Evolutionary conservation across 2,329 filamentous ascomycete genomes (phyloP).

Genomic region (Trichoderma simmonsii): DNA sequence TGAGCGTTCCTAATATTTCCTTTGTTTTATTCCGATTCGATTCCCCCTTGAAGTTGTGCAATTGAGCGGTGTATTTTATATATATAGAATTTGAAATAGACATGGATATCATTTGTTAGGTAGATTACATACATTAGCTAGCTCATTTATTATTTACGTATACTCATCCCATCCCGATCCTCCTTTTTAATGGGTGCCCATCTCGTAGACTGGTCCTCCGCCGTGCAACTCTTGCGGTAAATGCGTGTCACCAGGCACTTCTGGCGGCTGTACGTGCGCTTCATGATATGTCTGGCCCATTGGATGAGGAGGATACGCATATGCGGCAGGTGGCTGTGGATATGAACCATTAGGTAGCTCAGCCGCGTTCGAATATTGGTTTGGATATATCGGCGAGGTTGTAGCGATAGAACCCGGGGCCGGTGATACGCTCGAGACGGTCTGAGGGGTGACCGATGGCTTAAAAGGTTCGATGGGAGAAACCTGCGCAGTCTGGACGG

Average conservation of each 20-base stretch:
- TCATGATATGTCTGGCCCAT: slow-evolving; percentile 9
- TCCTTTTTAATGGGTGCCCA: background rate
- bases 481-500: background rate
- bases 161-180: background rate
- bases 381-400: background rate
- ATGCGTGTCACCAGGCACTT: slow-evolving; percentile 6
- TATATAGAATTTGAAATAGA: background rate
- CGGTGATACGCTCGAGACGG: background rate
- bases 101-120: slow-evolving; percentile 8
- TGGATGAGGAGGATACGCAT: background rate
- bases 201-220: background rate
- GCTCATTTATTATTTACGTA: background rate
- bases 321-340: background rate
- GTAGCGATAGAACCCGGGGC: background rate
- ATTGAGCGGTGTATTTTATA: background rate
- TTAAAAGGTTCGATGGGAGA: background rate
- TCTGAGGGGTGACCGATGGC: background rate
- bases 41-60: background rate
- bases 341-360: slow-evolving; percentile 1
- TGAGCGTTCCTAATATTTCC: background rate
- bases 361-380: background rate
- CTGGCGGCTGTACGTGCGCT: background rate
- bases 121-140: slow-evolving; percentile 1
- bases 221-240: slow-evolving; percentile 9
- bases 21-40: background rate